Base-by-base conservation (phyloP, 1,139 yeast genomes). In the Blastobotrys aristatus region DNA sequence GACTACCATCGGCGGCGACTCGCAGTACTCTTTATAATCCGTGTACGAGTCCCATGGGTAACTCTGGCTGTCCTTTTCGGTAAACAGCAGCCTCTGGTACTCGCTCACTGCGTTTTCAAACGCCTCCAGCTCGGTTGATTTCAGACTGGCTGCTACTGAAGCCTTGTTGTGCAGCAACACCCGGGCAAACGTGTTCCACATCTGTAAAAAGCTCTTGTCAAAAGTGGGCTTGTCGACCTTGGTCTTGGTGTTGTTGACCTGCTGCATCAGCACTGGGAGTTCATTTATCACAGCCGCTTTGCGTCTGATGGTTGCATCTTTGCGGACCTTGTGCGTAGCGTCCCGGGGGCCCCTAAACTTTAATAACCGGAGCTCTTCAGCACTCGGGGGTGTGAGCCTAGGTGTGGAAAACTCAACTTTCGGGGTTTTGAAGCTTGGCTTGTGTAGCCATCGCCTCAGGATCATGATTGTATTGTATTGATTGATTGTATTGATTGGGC, bases 11-110 rank as follows among this genome's bases (percentile, higher is more conserved):
- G 40, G 39, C 1, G 46, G 41, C 14, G 17, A 27, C 1, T 22
- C 24, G 29, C 50, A 47, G 35, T 43, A 47, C 7, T 40, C 47
- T 31, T 40, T 36, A 22, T 35, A 47, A 16, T 44, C 35, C 4
- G 24, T 27, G 16, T 43, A 47, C n/a, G 29, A 16, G 13, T 47
- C 47, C 38, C 36, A 47, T n/a, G 43, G 43, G 29, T 33, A 44
- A 10, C 6, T 26, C 27, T 30, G 20, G 17, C 16, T 24, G 5
- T 34, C 26, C 37, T n/a, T 14, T 33, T 33, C 22, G 11, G 18
- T 33, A 3, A 13, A 6, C 17, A 33, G 14, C 13, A 31, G 5
- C 11, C 14, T 33, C 10, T 33, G 22, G 22, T 17, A 33, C 18
- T 33, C 37, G 18, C 3, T 3, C 10, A 33, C 11, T 3, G 14